phyloP scores from a whole-genome alignment of 495 filamentous ascomycete genomes.

The Neurospora sp. region DNA sequence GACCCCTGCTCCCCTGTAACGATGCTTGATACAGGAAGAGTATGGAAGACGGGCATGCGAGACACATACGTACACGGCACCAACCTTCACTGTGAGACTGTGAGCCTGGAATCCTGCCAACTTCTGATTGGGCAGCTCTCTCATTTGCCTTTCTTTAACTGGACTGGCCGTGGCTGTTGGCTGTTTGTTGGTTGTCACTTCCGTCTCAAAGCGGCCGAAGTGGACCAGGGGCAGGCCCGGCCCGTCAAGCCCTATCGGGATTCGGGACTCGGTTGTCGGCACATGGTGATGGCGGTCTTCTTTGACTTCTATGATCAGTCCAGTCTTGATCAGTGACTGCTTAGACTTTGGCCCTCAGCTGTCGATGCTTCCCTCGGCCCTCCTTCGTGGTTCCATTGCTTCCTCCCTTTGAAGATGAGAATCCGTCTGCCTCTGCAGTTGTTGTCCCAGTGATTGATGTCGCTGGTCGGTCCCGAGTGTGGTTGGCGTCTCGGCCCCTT shows the following conservation, averaged over 20 bases:
- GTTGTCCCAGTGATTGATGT: background rate
- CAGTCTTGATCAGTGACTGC: background rate
- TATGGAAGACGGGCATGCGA: background rate
- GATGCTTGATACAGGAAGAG: background rate
- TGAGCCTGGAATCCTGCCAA: background rate
- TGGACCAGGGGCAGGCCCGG: background rate
- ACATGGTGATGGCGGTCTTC: background rate
- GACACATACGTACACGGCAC: background rate
- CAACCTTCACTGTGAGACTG: background rate
- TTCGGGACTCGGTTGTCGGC: background rate
- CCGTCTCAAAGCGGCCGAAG: background rate
- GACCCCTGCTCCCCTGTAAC: background rate
- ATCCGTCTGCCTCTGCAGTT: background rate
- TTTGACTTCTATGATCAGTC: background rate
- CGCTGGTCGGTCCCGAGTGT: background rate
- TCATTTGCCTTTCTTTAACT: background rate
- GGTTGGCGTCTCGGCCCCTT: background rate
- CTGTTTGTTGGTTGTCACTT: background rate
- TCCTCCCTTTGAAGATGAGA: background rate
- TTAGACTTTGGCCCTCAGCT: background rate
- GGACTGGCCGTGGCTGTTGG: background rate
- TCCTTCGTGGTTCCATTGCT: background rate
- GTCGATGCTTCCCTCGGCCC: background rate
- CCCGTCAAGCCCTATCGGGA: background rate
- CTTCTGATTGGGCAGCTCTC: background rate